Evolutionary conservation across 768 basidiomycete genomes (phyloP).

Genomic region (Fomitopsis pulvina): DNA sequence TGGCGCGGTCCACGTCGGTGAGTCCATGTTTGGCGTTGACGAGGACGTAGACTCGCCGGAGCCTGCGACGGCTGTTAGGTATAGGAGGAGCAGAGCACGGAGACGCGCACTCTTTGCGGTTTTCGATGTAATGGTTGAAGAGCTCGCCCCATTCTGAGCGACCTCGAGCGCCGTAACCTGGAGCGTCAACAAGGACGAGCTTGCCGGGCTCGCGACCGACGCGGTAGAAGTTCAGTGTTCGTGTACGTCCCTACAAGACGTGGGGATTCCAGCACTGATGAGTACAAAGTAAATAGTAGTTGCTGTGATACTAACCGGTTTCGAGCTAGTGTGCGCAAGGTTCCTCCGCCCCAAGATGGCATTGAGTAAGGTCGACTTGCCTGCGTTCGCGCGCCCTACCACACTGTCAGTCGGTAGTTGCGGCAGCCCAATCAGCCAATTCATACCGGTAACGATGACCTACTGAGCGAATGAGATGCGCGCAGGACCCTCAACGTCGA

Average conservation of each 20-base stretch:
- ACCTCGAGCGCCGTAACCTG: constrained; percentile 73
- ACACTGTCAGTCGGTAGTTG: neutral
- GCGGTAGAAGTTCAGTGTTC: constrained; percentile 63
- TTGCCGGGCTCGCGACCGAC: constrained; percentile 50
- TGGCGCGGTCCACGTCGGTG: constrained; percentile 46
- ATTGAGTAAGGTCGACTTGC: constrained; percentile 72
- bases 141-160: constrained; percentile 69
- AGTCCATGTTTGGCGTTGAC: constrained; percentile 64
- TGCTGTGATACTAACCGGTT: constrained; percentile 55
- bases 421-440: neutral
- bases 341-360: constrained; percentile 52
- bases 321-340: constrained; percentile 60
- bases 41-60: constrained; percentile 64
- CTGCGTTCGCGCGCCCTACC: constrained; percentile 70
- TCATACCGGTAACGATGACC: constrained; percentile 22
- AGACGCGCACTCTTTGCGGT: constrained; percentile 60
- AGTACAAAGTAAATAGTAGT: neutral
- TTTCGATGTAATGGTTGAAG: constrained; percentile 58
- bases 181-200: constrained; percentile 69
- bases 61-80: constrained; percentile 29
- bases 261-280: neutral
- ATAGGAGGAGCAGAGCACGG: constrained; percentile 18
- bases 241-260: constrained; percentile 56
- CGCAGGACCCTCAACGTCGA: too few species aligned
- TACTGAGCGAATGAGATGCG: neutral